Conservation (phyloP, 2,329 filamentous ascomycete species). For the Fusarium sp. region DNA sequence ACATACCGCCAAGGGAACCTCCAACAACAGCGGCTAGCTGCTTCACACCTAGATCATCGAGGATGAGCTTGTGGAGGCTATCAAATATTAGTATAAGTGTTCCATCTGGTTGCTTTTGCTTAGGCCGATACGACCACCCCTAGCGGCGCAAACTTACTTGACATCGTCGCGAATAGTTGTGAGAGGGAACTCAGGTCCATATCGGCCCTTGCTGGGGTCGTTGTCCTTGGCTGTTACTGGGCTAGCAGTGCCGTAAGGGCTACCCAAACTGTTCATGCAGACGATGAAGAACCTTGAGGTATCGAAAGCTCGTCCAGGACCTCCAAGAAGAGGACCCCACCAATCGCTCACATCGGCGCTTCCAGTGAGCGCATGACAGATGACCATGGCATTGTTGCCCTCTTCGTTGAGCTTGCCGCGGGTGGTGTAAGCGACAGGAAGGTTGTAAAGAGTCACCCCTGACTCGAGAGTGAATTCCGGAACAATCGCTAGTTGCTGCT, state of each 20-base stretch:
- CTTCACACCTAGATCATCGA: constrained; percentile 83
- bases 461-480: constrained; percentile 95
- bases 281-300: constrained; percentile 86
- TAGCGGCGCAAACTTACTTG: constrained; percentile 68
- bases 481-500: constrained; percentile 88
- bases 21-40: constrained; percentile 84
- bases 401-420: constrained; percentile 70
- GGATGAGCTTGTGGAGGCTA: constrained; percentile 81
- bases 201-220: constrained; percentile 77
- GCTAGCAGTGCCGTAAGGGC: constrained; percentile 88
- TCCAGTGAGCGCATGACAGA: constrained; percentile 87
- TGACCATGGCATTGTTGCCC: constrained; percentile 77
- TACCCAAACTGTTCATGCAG: constrained; percentile 87
- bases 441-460: constrained; percentile 83
- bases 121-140: too few relatives aligned
- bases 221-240: constrained; percentile 91
- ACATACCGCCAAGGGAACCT: constrained; percentile 89
- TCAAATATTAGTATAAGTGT: constrained; percentile 30
- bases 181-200: constrained; percentile 95
- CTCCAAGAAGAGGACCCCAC: constrained; percentile 87
- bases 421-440: constrained; percentile 76
- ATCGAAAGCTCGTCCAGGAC: constrained; percentile 83
- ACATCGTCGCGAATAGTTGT: constrained; percentile 97
- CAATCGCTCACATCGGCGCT: constrained; percentile 88
- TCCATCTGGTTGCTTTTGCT: not conserved